Evolutionary conservation across 2,329 filamentous ascomycete species (phyloP).

Genomic region (Aspergillus flavus): DNA sequence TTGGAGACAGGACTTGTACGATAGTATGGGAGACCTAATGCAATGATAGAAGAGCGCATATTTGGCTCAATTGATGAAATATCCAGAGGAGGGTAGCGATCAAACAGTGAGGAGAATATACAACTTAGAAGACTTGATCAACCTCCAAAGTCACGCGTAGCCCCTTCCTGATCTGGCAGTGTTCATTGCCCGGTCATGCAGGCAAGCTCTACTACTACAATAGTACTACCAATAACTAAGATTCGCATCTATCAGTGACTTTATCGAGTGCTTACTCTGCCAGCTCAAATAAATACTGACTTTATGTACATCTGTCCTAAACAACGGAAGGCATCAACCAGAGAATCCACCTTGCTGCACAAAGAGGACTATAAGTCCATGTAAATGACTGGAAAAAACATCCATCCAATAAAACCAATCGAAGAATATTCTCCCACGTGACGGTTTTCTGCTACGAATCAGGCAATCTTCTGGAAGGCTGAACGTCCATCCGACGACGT

Average conservation of each 20-base stretch:
- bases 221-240: too few species aligned
- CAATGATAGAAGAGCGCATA: neutral
- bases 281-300: too few species aligned
- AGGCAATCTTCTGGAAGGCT: neutral
- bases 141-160: neutral
- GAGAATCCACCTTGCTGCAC: too few species aligned
- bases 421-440: neutral
- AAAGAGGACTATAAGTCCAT: too few species aligned
- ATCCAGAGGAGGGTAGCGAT: neutral
- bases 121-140: neutral
- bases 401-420: neutral
- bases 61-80: neutral
- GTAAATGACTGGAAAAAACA: too few species aligned
- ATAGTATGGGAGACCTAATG: constrained; percentile 1
- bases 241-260: too few species aligned
- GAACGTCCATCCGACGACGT: neutral
- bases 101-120: neutral
- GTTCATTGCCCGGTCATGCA: neutral
- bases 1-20: constrained; percentile 4
- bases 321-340: too few species aligned
- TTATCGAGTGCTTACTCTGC: too few species aligned
- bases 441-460: neutral
- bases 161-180: neutral
- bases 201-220: too few species aligned
- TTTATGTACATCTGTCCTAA: too few species aligned